Conservation (phyloP, 2,329 filamentous ascomycete species). For the Fusarium oxysporum region DNA sequence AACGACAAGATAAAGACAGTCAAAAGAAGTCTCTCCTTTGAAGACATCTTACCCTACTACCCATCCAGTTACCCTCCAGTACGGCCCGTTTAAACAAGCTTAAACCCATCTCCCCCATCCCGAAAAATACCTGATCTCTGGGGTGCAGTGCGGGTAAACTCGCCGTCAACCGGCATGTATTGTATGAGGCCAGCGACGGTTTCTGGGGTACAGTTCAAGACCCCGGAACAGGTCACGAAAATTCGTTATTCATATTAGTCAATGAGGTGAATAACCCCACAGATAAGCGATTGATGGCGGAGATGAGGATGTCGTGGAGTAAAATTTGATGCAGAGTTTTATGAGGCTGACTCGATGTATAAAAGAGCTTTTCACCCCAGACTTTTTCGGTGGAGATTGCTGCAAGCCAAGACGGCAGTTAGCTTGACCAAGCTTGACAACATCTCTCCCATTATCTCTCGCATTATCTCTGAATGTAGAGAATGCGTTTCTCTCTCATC, state of each 20-base stretch:
- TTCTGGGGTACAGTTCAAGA: slow-evolving; percentile 8
- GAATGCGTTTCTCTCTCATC: not conserved
- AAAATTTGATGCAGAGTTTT: not conserved
- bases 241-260: slow-evolving; percentile 31
- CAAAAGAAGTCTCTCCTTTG: not conserved
- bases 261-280: slow-evolving; percentile 26
- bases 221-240: not conserved
- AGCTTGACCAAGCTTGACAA: not conserved
- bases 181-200: not conserved
- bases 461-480: not conserved
- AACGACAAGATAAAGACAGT: not conserved
- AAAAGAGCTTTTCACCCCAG: slow-evolving; percentile 3
- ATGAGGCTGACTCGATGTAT: not conserved
- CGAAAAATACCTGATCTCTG: slow-evolving; percentile 2
- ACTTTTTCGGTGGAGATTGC: not conserved
- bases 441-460: accelerated
- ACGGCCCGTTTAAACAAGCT: slow-evolving; percentile 24
- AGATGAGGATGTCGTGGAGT: slow-evolving; percentile 7
- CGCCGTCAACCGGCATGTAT: not conserved
- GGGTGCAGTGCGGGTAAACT: slow-evolving; percentile 24
- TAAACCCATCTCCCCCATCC: slow-evolving; percentile 6
- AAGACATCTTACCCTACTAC: not conserved
- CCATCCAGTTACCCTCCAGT: not conserved
- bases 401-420: not conserved
- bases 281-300: slow-evolving; percentile 32